phyloP scores from a whole-genome alignment of 2,329 filamentous ascomycete genomes.

The Aspergillus chevalieri region DNA sequence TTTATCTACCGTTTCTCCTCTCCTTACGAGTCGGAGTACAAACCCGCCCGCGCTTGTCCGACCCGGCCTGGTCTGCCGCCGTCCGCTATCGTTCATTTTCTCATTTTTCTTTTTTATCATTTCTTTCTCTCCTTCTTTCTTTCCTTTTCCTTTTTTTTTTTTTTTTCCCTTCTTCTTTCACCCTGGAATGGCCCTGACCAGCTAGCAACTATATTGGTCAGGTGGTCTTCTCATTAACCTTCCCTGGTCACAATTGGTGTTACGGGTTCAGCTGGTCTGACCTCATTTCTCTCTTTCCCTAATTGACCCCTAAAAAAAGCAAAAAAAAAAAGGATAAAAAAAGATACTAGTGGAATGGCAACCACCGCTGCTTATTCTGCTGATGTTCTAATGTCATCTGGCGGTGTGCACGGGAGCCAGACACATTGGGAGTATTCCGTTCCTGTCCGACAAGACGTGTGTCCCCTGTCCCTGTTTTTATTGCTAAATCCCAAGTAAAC shows the following conservation, averaged over 20 bases:
- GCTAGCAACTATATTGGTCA: neutral
- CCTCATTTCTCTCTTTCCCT: slow-evolving; percentile 13
- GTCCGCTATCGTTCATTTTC: too few species aligned
- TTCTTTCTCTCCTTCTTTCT: too few species aligned
- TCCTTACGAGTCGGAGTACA: slow-evolving; percentile 3
- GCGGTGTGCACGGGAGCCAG: slow-evolving; percentile 24
- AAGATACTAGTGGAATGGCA: slow-evolving; percentile 31
- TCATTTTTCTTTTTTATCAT: too few species aligned
- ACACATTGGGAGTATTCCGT: slow-evolving; percentile 35
- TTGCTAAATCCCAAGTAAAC: slow-evolving; percentile 1
- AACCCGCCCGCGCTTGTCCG: neutral
- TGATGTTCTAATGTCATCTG: slow-evolving; percentile 34
- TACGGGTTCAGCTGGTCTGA: slow-evolving; percentile 31
- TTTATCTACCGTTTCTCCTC: slow-evolving; percentile 6
- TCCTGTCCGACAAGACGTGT: slow-evolving; percentile 30
- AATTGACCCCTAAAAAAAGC: neutral
- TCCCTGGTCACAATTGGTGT: neutral
- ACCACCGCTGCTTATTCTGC: slow-evolving; percentile 33
- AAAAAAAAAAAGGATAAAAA: slow-evolving; percentile 1
- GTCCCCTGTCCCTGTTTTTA: slow-evolving; percentile 9
- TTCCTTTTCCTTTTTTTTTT: neutral
- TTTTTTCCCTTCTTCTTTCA: neutral
- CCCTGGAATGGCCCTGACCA: slow-evolving; percentile 24
- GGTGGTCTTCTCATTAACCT: neutral
- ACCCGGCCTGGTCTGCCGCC: too few species aligned